Percentiles rank a stretch among this genome's conserved stretches.
Conservation (phyloP, 257 asterid genomes). For the Knoxia roxburghii region DNA sequence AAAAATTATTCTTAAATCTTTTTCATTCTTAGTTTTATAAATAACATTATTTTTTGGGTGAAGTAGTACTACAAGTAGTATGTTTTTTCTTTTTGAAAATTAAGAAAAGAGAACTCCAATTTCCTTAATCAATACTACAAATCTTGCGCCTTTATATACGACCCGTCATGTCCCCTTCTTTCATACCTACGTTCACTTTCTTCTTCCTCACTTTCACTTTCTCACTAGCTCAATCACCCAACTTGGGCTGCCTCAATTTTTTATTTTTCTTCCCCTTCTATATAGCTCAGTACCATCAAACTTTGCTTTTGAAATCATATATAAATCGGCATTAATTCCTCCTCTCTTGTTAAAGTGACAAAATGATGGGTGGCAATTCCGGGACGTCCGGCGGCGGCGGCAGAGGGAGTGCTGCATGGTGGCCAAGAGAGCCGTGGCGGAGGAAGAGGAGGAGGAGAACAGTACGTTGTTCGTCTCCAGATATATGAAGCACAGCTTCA, state of each 20-base stretch:
- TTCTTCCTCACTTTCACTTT: constrained; percentile 10
- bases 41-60: too few relatives aligned
- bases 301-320: too few relatives aligned
- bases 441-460: constrained; percentile 17
- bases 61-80: too few relatives aligned
- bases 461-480: too few relatives aligned
- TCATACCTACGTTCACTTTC: constrained; percentile 16
- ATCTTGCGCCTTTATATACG: constrained; percentile 50
- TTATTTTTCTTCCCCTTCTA: too few relatives aligned
- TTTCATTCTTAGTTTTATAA: too few relatives aligned
- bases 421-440: constrained; percentile 18
- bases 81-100: too few relatives aligned
- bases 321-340: too few relatives aligned
- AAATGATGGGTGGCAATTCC: constrained; percentile 16
- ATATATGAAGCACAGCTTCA: too few relatives aligned
- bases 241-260: constrained; percentile 1
- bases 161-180: constrained; percentile 25
- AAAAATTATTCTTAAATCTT: too few relatives aligned
- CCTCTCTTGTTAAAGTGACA: background rate
- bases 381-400: constrained; percentile 7
- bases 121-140: constrained; percentile 8
- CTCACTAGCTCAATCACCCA: constrained; percentile 14
- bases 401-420: constrained; percentile 4
- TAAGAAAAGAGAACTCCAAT: background rate
- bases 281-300: too few relatives aligned